Base-by-base conservation (phyloP, 2,329 filamentous ascomycete species). In the Phoma sp. region DNA sequence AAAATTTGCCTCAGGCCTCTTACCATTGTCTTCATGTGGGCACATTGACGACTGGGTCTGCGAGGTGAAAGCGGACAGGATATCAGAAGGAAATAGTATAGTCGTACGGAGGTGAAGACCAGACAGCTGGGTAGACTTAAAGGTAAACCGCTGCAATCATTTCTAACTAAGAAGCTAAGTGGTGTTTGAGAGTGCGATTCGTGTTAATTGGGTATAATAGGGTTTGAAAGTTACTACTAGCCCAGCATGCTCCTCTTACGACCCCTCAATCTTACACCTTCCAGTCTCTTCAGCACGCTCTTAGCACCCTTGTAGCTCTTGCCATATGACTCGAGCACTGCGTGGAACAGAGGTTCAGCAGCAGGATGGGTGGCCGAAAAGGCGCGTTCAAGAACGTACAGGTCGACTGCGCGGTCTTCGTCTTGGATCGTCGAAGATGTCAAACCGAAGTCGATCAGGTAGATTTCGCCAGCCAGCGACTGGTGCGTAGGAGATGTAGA, bases 231-330 rank as follows among this genome's bases (percentile, higher is more conserved):
- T 12, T 23, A 21, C 25, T 36, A n/a, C 60, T 58, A 98, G 23
- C 95, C 95, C 64, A 99, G 74, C 95, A 99, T 99, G 74, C 92
- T 98, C 76, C 92, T 89, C 84, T 99, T 99, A 72, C 95, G 83
- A 3, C 95, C 95, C 74, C 95, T 87, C 87, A 96, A 86, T 72
- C 95, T 86, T 39, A 99, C 95, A 61, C 96, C 93, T 73, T 96
- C 92, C 57, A 99, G 76, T 73, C 88, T 90, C 78, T 86, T 91
- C 71, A 99, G 76, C 18, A 93, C 91, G 17, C 84, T 79, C 52
- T 80, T 83, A 0, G 90, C 89, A 14, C 90, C 90, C 77, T 91
- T 92, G 70, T 90, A 93, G 28, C 84, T 85, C 61, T 84, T 82
- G 45, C 79, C 83, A 77, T 99, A 99, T 2, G 85, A 88, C 50